These are phyloP conservation scores for Cenchrus americanus DNA, from an alignment of 176 grass and related monocot species.

Conservation along the genomic window DNA sequence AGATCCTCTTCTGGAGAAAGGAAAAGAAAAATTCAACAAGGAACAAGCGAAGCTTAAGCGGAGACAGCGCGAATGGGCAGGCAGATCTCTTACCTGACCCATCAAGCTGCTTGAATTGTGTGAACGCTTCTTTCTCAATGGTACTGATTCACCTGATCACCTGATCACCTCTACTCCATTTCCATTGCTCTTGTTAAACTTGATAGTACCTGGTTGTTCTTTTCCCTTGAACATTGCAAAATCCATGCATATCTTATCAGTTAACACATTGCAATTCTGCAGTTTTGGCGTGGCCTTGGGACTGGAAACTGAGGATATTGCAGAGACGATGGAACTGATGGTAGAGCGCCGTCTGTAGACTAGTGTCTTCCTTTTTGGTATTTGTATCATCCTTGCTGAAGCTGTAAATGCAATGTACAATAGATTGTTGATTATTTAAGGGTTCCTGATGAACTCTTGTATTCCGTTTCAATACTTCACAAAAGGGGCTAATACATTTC, in stretches of 20 bases:
- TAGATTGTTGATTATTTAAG: neutral
- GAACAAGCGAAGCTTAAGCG: conserved; percentile 90
- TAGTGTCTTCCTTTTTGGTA: neutral
- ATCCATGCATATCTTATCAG: neutral
- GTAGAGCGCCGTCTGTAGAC: neutral
- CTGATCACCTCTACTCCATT: conserved; percentile 19
- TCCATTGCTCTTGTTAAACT: conserved; percentile 12
- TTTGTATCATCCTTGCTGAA: conserved; percentile 34
- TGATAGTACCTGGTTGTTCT: neutral
- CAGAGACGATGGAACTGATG: neutral
- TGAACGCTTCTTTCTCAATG: conserved; percentile 11
- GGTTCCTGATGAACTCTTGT: neutral
- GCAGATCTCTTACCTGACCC: conserved; percentile 92
- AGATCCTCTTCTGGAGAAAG: conserved; percentile 94
- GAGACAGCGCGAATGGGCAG: conserved; percentile 89
- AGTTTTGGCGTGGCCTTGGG: conserved; percentile 22
- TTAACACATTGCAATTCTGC: conserved; percentile 12
- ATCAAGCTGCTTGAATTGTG: conserved; percentile 15
- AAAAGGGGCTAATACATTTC: no score
- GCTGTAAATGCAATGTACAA: conserved; percentile 43
- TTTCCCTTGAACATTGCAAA: neutral
- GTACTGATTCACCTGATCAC: conserved; percentile 8
- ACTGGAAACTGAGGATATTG: neutral
- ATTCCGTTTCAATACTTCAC: neutral
- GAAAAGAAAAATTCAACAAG: conserved; percentile 98